These are phyloP conservation scores for Astrocystis sublimbata DNA, from an alignment of 495 filamentous ascomycete species.

Conservation along the genomic window DNA sequence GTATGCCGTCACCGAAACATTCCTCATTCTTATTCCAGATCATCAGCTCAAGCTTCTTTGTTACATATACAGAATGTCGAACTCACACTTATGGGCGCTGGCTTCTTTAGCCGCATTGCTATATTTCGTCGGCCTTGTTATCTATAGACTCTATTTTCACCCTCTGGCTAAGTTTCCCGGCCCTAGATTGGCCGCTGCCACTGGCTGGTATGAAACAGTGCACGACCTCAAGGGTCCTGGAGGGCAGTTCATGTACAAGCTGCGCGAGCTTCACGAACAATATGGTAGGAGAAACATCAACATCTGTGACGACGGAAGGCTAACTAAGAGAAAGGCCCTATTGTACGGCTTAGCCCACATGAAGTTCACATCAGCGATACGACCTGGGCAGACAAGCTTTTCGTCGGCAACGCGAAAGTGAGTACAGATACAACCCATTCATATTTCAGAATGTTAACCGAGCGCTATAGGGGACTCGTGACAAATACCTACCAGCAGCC, in stretches of 20 bases:
- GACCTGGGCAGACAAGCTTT: conserved; percentile 7
- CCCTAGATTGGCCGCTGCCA: conserved; percentile 52
- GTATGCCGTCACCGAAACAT: neutral
- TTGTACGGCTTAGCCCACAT: conserved; percentile 10
- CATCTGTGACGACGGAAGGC: neutral
- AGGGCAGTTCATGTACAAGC: conserved; percentile 40
- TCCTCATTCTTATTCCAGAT: neutral
- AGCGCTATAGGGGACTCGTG: conserved; percentile 2
- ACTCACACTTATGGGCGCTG: neutral
- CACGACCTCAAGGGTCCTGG: conserved; percentile 37
- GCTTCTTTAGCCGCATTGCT: conserved; percentile 31
- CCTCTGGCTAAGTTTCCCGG: conserved; percentile 56
- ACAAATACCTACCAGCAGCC: conserved; percentile 10
- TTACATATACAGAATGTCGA: neutral
- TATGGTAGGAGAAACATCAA: conserved; percentile 36
- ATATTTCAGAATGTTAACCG: neutral
- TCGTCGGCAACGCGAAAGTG: neutral
- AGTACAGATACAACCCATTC: neutral
- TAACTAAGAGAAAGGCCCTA: neutral
- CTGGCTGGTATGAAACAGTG: conserved; percentile 51
- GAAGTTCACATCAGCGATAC: conserved; percentile 9
- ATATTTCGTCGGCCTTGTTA: conserved; percentile 10
- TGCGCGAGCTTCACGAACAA: conserved; percentile 42
- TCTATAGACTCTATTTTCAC: conserved; percentile 54
- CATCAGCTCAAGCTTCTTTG: neutral